Percentiles rank a stretch among this genome's conserved stretches.
phyloP scores from a whole-genome alignment of 2,329 filamentous ascomycete genomes.

The Monosporascus sp. region DNA sequence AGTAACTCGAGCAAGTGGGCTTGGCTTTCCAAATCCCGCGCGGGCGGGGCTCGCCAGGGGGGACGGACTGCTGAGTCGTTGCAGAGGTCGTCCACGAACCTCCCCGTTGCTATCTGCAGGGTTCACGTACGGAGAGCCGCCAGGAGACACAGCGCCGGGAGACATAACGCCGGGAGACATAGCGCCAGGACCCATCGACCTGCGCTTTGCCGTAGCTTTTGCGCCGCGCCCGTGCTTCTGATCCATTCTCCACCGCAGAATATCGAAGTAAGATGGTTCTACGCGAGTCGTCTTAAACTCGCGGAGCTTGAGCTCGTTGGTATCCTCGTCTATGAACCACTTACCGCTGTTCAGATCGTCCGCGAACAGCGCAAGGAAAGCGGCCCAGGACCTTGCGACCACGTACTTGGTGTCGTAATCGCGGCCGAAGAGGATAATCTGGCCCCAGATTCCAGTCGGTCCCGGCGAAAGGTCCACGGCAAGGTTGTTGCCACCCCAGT shows the following conservation, averaged over 20 bases:
- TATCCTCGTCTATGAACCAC: constrained; percentile 89
- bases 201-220: constrained; percentile 41
- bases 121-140: constrained; percentile 57
- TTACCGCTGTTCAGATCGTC: constrained; percentile 89
- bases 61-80: constrained; percentile 61
- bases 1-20: constrained; percentile 67
- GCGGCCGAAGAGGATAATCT: constrained; percentile 92
- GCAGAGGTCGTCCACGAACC: constrained; percentile 64
- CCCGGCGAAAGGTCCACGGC: constrained; percentile 90
- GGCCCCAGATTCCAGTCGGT: constrained; percentile 86
- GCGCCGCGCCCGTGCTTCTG: constrained; percentile 79
- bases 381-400: constrained; percentile 83
- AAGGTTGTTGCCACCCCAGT: constrained; percentile 98
- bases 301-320: constrained; percentile 80
- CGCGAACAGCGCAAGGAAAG: constrained; percentile 78
- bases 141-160: constrained; percentile 36
- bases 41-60: constrained; percentile 60
- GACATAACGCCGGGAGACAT: constrained; percentile 35
- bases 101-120: constrained; percentile 55
- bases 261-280: constrained; percentile 90
- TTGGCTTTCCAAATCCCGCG: constrained; percentile 61
- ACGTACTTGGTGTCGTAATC: constrained; percentile 99
- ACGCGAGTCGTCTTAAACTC: constrained; percentile 87
- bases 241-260: constrained; percentile 89
- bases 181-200: constrained; percentile 40